phyloP scores from a whole-genome alignment of 139 green algal species.

The Mychonastes homosphaera region DNA sequence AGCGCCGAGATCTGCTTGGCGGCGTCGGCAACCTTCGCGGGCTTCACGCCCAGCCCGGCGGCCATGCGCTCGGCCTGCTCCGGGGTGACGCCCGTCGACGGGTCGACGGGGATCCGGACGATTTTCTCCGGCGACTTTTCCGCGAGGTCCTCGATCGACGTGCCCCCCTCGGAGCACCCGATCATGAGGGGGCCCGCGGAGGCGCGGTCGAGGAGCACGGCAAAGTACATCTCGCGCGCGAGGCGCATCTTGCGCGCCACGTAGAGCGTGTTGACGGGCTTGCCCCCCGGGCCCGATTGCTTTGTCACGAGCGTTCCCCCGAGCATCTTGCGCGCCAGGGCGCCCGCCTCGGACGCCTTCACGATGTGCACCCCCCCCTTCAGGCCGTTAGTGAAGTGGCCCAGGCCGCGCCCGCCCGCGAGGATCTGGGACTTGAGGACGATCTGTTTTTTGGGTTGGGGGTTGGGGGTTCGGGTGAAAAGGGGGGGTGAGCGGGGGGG shows the following conservation, averaged over 20 bases:
- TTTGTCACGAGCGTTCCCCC: constrained; percentile 88
- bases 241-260: constrained; percentile 90
- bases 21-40: constrained; percentile 58
- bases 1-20: constrained; percentile 83
- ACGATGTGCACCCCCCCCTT: constrained; percentile 96
- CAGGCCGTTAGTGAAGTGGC: constrained; percentile 89
- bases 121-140: constrained; percentile 98
- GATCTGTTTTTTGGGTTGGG: no score
- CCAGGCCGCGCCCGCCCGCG: constrained; percentile 86
- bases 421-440: constrained; percentile 97
- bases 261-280: constrained; percentile 93
- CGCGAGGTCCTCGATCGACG: constrained; percentile 94
- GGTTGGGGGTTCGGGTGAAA: background rate
- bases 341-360: constrained; percentile 43
- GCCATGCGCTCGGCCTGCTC: constrained; percentile 36
- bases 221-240: constrained; percentile 97
- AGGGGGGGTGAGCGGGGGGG: background rate
- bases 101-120: constrained; percentile 89
- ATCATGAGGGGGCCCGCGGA: constrained; percentile 72
- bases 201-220: constrained; percentile 86
- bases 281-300: constrained; percentile 76
- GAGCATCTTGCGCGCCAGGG: constrained; percentile 75
- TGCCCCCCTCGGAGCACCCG: constrained; percentile 76
- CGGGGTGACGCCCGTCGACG: constrained; percentile 72
- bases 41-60: constrained; percentile 51